Percentiles rank a stretch among this genome's conserved stretches.
These are phyloP conservation scores for Crithidia fasciculata DNA, from an alignment of 208 protist species.

Conservation along the genomic window DNA sequence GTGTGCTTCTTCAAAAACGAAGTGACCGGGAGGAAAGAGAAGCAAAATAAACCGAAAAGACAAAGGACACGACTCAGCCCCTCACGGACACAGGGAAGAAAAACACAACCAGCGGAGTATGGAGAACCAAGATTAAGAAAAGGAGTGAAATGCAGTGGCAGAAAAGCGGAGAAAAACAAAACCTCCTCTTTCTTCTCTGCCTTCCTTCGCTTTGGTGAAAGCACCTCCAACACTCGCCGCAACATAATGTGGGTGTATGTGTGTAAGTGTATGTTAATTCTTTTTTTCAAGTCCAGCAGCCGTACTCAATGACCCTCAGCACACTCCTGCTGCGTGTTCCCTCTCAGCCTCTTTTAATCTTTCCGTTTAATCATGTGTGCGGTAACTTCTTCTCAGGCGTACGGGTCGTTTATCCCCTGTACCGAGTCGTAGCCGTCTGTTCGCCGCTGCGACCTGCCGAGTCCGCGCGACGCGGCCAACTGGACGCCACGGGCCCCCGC, in stretches of 20 bases:
- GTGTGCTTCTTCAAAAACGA: not conserved
- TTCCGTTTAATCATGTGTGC: too few species aligned
- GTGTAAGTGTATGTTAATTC: too few species aligned
- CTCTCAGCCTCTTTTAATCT: too few species aligned
- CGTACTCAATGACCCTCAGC: too few species aligned
- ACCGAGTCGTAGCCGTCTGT: conserved; percentile 31
- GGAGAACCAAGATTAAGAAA: not conserved
- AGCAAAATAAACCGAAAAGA: not conserved
- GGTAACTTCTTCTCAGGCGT: conserved; percentile 12
- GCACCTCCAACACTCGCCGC: too few species aligned
- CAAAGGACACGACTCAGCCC: not conserved
- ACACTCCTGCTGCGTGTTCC: too few species aligned
- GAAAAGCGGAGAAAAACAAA: conserved; percentile 1
- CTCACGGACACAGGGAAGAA: not conserved
- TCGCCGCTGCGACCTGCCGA: conserved; percentile 4
- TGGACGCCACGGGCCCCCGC: conserved; percentile 29
- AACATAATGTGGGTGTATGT: too few species aligned
- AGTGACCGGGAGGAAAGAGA: not conserved
- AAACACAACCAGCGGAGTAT: not conserved
- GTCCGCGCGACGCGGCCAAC: conserved; percentile 18
- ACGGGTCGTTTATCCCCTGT: conserved; percentile 27
- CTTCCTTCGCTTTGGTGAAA: too few species aligned
- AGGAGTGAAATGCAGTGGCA: not conserved
- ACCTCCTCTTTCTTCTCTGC: not conserved
- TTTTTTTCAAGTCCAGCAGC: too few species aligned